Evolutionary conservation across 139 green algal species (phyloP).

Genomic region (Picochlorum costavermella): DNA sequence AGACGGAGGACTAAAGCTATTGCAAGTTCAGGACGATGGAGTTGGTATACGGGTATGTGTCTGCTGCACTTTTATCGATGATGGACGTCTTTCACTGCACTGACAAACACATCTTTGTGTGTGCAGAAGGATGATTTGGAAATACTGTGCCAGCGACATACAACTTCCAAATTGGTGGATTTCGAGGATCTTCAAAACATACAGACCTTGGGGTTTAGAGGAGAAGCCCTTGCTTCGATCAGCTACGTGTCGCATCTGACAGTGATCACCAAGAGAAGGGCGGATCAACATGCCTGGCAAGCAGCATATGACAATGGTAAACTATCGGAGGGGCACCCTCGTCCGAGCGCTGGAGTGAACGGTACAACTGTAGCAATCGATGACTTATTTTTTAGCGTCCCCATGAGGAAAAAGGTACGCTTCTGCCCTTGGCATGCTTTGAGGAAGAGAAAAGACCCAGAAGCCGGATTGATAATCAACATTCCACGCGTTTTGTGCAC

Average conservation of each 20-base stretch:
- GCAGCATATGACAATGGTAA: conserved; percentile 47
- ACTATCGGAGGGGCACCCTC: conserved; percentile 51
- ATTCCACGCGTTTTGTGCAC: background rate
- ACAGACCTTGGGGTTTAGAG: conserved; percentile 85
- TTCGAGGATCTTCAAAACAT: conserved; percentile 86
- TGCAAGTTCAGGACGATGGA: conserved; percentile 92
- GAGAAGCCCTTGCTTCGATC: conserved; percentile 86
- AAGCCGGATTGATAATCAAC: no score
- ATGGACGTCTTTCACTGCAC: background rate
- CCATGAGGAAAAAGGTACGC: conserved; percentile 52
- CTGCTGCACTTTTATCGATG: background rate
- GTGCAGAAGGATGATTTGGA: conserved; percentile 72
- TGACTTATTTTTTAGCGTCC: conserved; percentile 94
- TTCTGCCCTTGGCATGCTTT: background rate
- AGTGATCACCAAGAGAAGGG: conserved; percentile 80
- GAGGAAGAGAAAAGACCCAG: no score
- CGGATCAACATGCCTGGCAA: conserved; percentile 49
- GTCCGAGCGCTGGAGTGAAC: conserved; percentile 60
- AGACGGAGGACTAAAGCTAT: conserved; percentile 85
- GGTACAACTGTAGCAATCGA: conserved; percentile 89
- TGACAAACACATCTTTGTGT: background rate
- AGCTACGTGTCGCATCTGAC: conserved; percentile 79
- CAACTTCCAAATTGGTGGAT: conserved; percentile 84
- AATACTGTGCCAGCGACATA: conserved; percentile 79
- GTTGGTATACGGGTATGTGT: conserved; percentile 63